Percentiles rank a stretch among this genome's conserved stretches.
These are phyloP conservation scores for Leishmania turanica DNA, from an alignment of 208 protist species.

Conservation along the genomic window DNA sequence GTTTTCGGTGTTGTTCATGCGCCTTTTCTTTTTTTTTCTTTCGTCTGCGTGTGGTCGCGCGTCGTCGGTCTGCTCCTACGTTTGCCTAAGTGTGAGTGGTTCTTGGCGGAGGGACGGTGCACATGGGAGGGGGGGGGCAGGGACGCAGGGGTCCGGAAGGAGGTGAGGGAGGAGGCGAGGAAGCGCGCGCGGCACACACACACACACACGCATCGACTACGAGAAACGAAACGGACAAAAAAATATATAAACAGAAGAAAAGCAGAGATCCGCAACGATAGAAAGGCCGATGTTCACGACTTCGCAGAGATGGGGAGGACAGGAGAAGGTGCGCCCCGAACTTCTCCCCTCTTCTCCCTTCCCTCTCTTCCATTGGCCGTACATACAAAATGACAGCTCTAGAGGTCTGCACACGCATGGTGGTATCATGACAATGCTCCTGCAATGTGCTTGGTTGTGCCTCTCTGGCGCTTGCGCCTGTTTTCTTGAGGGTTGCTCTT, in stretches of 20 bases:
- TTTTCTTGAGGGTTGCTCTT: neutral
- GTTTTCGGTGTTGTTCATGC: constrained; percentile 12
- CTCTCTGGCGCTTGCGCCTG: neutral
- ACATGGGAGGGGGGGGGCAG: neutral
- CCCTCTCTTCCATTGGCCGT: neutral
- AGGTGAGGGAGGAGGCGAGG: neutral
- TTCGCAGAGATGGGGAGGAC: neutral
- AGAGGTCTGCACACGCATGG: neutral
- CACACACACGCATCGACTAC: neutral
- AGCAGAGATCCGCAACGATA: neutral
- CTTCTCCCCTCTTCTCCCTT: neutral
- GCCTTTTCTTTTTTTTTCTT: neutral
- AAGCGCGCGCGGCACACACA: neutral
- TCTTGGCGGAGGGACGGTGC: neutral
- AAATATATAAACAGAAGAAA: neutral
- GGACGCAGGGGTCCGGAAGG: neutral
- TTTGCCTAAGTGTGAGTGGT: neutral
- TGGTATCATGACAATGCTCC: neutral
- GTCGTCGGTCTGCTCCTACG: neutral
- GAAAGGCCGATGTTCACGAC: neutral
- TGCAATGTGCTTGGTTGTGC: neutral
- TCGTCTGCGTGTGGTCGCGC: neutral
- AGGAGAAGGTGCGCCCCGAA: neutral
- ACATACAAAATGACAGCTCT: neutral
- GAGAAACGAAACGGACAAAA: neutral